A percentile compares a stretch with the other conserved stretches of the same genome.
These are phyloP conservation scores for Aspergillus chevalieri DNA, from an alignment of 2,329 filamentous ascomycete species.

Conservation along the genomic window DNA sequence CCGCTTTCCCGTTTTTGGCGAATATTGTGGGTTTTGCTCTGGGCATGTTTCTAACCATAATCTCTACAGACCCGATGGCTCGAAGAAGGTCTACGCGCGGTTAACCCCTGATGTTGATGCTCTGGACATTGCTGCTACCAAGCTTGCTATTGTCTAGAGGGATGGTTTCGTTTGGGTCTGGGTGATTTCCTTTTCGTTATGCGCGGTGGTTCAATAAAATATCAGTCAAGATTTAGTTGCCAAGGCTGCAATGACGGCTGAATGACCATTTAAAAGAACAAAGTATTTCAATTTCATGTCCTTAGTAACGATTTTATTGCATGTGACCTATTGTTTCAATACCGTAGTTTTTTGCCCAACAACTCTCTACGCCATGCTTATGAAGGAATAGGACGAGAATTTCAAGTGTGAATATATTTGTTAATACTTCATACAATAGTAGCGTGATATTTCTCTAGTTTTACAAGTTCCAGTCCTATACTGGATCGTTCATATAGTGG, in stretches of 20 bases:
- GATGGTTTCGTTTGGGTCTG: constrained; percentile 40
- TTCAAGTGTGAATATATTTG: too few species aligned
- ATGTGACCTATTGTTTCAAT: background rate
- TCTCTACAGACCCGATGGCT: constrained; percentile 70
- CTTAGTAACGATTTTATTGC: background rate
- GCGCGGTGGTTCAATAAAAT: constrained; percentile 34
- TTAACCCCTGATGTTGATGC: constrained; percentile 95
- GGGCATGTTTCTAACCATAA: constrained; percentile 9
- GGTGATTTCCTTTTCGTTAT: constrained; percentile 36
- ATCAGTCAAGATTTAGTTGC: constrained; percentile 28
- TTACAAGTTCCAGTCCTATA: too few species aligned
- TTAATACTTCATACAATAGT: too few species aligned
- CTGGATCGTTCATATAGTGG: too few species aligned
- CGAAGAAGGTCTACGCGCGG: constrained; percentile 98
- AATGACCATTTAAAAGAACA: constrained; percentile 30
- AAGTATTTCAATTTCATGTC: background rate
- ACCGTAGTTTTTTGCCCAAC: too few species aligned
- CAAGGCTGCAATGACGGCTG: constrained; percentile 28
- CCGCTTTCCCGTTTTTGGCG: background rate
- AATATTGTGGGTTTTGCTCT: background rate
- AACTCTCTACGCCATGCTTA: too few species aligned
- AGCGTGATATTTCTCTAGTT: too few species aligned
- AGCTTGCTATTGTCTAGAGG: constrained; percentile 90
- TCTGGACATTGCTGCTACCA: constrained; percentile 98
- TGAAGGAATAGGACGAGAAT: too few species aligned